Conservation (phyloP, 495 filamentous ascomycete genomes). For the Aspergillus mulundensis region DNA sequence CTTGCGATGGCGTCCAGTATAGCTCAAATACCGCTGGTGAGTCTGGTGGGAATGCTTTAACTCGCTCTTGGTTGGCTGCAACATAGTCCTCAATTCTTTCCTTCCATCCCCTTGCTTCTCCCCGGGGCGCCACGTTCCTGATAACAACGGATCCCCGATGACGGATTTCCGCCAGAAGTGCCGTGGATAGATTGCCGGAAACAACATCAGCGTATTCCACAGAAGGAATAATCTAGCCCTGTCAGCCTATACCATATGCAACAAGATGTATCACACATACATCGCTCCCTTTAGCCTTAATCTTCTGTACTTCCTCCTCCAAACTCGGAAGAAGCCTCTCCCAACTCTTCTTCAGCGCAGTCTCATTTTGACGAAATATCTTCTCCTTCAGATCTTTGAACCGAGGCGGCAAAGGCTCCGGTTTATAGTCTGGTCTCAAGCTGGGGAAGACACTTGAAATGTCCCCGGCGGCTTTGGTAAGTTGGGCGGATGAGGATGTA, state of each 20-base stretch:
- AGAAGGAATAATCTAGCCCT: constrained; percentile 52
- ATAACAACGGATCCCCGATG: constrained; percentile 63
- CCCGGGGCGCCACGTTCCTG: constrained; percentile 56
- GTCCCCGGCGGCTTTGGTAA: constrained; percentile 57
- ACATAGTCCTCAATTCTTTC: constrained; percentile 55
- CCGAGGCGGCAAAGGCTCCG: constrained; percentile 61
- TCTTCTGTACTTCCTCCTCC: constrained; percentile 40
- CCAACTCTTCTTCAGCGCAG: constrained; percentile 62
- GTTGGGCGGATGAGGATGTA: constrained; percentile 29
- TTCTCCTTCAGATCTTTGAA: constrained; percentile 72
- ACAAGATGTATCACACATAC: constrained; percentile 23
- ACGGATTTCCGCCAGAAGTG: constrained; percentile 49
- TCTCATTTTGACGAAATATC: constrained; percentile 60
- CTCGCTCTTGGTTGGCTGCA: constrained; percentile 45
- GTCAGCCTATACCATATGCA: constrained; percentile 1
- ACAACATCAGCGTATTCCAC: constrained; percentile 54
- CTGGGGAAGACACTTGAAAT: constrained; percentile 84
- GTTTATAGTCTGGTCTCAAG: constrained; percentile 59
- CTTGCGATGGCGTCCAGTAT: constrained; percentile 80
- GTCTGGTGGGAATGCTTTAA: constrained; percentile 52
- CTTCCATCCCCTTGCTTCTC: constrained; percentile 51
- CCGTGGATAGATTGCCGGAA: constrained; percentile 39
- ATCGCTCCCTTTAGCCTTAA: constrained; percentile 47
- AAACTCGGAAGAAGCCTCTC: constrained; percentile 61
- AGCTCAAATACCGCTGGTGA: constrained; percentile 80